Evolutionary conservation across 2,329 filamentous ascomycete genomes (phyloP), one percentile per base, ranked within the genome.

Genomic region (Sclerotinia subarctica): DNA sequence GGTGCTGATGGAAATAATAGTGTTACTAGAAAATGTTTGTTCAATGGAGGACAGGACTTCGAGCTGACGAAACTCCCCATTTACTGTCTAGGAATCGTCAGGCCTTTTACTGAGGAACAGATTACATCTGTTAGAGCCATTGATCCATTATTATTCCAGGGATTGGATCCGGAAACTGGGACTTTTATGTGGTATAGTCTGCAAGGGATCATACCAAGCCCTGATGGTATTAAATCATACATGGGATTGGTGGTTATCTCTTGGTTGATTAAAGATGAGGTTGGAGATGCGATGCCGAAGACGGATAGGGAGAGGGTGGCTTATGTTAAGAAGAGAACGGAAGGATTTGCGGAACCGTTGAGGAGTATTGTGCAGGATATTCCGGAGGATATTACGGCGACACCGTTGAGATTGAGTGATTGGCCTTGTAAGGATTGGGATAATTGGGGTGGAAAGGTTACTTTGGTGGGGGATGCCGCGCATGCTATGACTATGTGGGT

Each of bases 131-230:
- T 84, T 10, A 78, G 80, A n/a, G 78, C 77, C 0, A 80, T 86
- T 35, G 84, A 87, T 69, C 84, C 84, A 0, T 79, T 83, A 52
- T 81, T 86, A 32, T 84, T 87, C 72, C 83, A 86, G 68, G 85
- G 82, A 3, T 79, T 81, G 15, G 82, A 87, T 72, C 83, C 84
- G 0, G 76, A 79, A 5, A 83, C 81, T 0, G 80, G 81, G 59
- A 80, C 79, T 26, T 86, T 80, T 69, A 76, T 87, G 24, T 86
- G 82, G 78, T 83, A 84, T 71, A 78, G 78, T 68, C 79, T 81
- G 69, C 77, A 84, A 21, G 80, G 68, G 35, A 35, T 81, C 77
- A 2, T 68, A 6, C 46, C 73, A 76, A 42, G 81, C 79, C 66
- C 78, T 74, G 46, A 81, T 75, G 29, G 76, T 68, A 19, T 78